These are phyloP conservation scores for Aegle marmelos DNA, from an alignment of 345 rosid genomes.

Conservation along the genomic window DNA sequence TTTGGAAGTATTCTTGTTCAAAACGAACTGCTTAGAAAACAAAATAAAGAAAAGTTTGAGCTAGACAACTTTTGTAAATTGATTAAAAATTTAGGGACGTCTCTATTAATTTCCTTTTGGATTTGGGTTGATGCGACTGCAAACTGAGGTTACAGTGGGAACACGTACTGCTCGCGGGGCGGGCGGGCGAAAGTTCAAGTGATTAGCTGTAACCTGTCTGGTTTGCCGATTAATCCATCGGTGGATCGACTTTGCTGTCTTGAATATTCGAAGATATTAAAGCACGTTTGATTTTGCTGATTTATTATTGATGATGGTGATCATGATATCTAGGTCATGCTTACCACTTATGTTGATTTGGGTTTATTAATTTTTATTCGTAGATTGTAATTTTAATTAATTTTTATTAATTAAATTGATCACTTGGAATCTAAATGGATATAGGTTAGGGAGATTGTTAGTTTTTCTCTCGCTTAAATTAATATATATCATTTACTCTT, in stretches of 20 bases:
- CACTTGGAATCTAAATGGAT: not conserved
- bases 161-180: slow-evolving; percentile 31
- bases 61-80: not conserved
- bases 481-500: too few relatives aligned
- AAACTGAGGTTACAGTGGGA: not conserved
- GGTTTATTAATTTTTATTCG: not conserved
- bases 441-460: not conserved
- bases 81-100: not conserved
- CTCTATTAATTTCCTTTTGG: not conserved
- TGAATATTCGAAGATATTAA: not conserved
- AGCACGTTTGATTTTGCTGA: not conserved
- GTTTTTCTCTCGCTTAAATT: too few relatives aligned
- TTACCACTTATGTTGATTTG: not conserved
- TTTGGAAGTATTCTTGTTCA: too few relatives aligned
- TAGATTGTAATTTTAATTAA: not conserved
- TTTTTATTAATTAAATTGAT: not conserved
- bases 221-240: not conserved
- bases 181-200: not conserved
- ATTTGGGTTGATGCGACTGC: slow-evolving; percentile 7
- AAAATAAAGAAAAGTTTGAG: not conserved
- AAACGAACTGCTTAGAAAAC: too few relatives aligned
- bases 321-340: not conserved
- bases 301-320: not conserved
- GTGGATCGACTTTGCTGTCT: not conserved
- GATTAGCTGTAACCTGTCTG: slow-evolving; percentile 35